Percentiles rank a stretch among this genome's conserved stretches.
phyloP scores from a whole-genome alignment of 1,139 yeast genomes.

The Pichia sp. region DNA sequence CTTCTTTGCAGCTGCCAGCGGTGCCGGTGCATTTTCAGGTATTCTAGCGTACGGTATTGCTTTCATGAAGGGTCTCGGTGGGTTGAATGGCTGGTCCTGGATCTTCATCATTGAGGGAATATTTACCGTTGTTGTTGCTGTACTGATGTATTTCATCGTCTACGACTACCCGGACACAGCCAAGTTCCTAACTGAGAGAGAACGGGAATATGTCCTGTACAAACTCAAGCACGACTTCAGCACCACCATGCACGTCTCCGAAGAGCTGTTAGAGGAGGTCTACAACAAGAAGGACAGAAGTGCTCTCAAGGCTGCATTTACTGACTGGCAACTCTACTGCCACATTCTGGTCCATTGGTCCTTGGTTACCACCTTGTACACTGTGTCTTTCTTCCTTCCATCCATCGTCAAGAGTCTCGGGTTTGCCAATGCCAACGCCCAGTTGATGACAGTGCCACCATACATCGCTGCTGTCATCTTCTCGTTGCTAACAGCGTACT shows the following conservation, averaged over 20 bases:
- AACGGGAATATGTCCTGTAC: too few species aligned
- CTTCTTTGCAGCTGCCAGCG: constrained; percentile 50
- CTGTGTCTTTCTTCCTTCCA: background rate
- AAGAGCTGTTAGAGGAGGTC: too few species aligned
- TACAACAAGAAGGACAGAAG: background rate
- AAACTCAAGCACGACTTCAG: too few species aligned
- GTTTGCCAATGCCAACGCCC: too few species aligned
- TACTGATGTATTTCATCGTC: background rate
- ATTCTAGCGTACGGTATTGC: constrained; percentile 39
- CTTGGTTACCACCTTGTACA: background rate
- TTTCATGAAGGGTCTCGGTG: constrained; percentile 15
- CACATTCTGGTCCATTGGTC: background rate
- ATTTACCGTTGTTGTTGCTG: constrained; percentile 9
- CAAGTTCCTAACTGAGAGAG: background rate
- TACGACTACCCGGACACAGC: background rate
- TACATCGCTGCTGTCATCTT: too few species aligned
- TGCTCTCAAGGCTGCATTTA: background rate
- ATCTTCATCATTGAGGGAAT: constrained; percentile 47
- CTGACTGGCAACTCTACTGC: background rate
- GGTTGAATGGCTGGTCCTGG: constrained; percentile 43
- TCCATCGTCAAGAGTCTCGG: background rate
- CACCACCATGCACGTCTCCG: too few species aligned
- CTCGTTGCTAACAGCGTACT: too few species aligned
- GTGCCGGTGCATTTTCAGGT: constrained; percentile 71
- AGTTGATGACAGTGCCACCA: too few species aligned